Base-by-base conservation (phyloP, 139 green algal species). In the Marvania coccoides region DNA sequence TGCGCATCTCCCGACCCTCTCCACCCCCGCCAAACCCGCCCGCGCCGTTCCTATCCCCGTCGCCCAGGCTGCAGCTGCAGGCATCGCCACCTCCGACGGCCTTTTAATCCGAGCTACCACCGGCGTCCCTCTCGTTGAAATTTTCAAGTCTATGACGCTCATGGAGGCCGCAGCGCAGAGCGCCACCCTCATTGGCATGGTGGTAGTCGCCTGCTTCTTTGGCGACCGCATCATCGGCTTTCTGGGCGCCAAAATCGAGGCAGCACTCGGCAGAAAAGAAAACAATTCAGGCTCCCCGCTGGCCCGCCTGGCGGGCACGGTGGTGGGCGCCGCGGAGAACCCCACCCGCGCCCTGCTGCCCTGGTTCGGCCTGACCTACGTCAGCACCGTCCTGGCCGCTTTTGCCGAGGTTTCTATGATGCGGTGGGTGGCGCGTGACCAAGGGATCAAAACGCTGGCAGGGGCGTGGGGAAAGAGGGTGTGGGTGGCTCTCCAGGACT, bases 341-440 rank as follows among this genome's bases (percentile, higher is more conserved):
- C 42, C 42, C 19, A 28, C 19, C 42, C 42, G 42, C 19, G 42
- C 42, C 19, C 42, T 51, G 19, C 42, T 51, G 19, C 42, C 42
- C 42, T 51, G 42, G 42, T 51, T 51, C 19, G 42, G 42, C 42
- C 19, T 51, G 19, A 19, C 42, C 19, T 51, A 51, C 42, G 19
- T 51, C 19, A 51, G 42, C 19, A 51, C 42, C 19, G 42, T 51
- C 19, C 42, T 51, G 19, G 19, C 42, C 19, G 19, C 19, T 19
- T 51, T 51, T 51, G 42, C 19, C 42, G 42, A 51, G 42, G 42
- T 51, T 23, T 61, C 54, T n/a, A 61, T 61, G 19, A 61, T 31
- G 15, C 15, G 5, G n/a, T n/a, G n/a, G n/a, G n/a, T n/a, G n/a
- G n/a, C n/a, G n/a, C n/a, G n/a, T n/a, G n/a, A n/a, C n/a, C n/a